These are phyloP conservation scores for Aegilops speltoides DNA, from an alignment of 176 grass and related monocot species.

Conservation along the genomic window DNA sequence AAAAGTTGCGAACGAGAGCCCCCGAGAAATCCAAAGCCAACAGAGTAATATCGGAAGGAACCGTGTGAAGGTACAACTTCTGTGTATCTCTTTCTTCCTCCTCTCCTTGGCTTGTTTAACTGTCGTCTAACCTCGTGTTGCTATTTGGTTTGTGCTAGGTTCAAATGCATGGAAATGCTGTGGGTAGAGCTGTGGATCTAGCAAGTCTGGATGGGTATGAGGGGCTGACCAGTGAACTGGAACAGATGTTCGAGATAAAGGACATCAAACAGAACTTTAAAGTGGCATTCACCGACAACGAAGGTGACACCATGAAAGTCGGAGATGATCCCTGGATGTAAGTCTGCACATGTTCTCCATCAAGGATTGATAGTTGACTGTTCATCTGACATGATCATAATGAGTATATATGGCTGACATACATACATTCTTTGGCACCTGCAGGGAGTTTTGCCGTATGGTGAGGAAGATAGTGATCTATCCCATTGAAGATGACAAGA, in stretches of 20 bases:
- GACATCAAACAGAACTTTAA: slow-evolving; percentile 63
- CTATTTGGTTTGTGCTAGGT: slow-evolving; percentile 54
- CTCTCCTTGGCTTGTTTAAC: not conserved
- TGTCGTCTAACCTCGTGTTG: not conserved
- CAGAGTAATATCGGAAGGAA: slow-evolving; percentile 31
- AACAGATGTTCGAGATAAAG: slow-evolving; percentile 79
- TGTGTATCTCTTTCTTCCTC: not conserved
- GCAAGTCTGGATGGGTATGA: slow-evolving; percentile 56
- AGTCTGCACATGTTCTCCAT: slow-evolving; percentile 21
- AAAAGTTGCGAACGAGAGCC: slow-evolving; percentile 39
- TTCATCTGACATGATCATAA: not conserved
- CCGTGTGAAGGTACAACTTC: slow-evolving; percentile 43
- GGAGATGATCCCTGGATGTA: slow-evolving; percentile 82
- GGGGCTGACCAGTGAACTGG: slow-evolving; percentile 56
- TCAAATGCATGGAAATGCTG: slow-evolving; percentile 88
- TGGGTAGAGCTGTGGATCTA: slow-evolving; percentile 79
- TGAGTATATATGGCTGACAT: not conserved
- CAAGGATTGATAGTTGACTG: not conserved
- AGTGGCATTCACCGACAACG: slow-evolving; percentile 71
- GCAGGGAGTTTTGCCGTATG: slow-evolving; percentile 59
- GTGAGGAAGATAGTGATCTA: slow-evolving; percentile 66
- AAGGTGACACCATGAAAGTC: slow-evolving; percentile 56
- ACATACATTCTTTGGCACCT: not conserved
- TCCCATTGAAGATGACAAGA: slow-evolving; percentile 37
- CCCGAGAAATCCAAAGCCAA: slow-evolving; percentile 55